A percentile compares a stretch with the other conserved stretches of the same genome.
Conservation (phyloP, 2,329 filamentous ascomycete species). For the Tolypocladium cylindrosporum region DNA sequence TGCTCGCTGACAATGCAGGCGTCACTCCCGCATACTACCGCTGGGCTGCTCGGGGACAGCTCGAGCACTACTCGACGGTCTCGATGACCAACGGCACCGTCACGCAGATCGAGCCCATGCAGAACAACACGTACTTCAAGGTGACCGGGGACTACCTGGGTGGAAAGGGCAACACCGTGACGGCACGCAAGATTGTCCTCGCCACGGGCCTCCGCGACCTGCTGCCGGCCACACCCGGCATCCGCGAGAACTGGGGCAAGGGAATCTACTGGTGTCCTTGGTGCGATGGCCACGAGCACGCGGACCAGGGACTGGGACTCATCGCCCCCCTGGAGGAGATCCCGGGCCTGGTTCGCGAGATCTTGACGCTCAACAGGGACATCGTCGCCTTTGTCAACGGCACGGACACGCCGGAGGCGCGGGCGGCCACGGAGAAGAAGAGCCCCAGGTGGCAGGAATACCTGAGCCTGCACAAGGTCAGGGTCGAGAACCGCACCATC, state of each 20-base stretch:
- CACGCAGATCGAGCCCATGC: slow-evolving; percentile 25
- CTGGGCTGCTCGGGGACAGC: slow-evolving; percentile 39
- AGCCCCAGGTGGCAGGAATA: slow-evolving; percentile 38
- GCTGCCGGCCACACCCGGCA: slow-evolving; percentile 43
- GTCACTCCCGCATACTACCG: slow-evolving; percentile 45
- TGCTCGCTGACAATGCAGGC: slow-evolving; percentile 23
- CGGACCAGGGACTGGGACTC: slow-evolving; percentile 46
- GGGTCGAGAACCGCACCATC: slow-evolving; percentile 47
- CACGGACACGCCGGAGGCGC: slow-evolving; percentile 36
- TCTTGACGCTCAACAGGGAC: slow-evolving; percentile 44
- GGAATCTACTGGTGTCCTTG: slow-evolving; percentile 56
- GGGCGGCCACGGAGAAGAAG: slow-evolving; percentile 25
- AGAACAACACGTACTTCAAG: slow-evolving; percentile 34
- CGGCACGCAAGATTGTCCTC: slow-evolving; percentile 44
- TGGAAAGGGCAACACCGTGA: slow-evolving; percentile 21
- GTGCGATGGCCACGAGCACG: slow-evolving; percentile 55
- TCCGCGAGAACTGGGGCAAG: slow-evolving; percentile 44
- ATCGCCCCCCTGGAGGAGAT: slow-evolving; percentile 34
- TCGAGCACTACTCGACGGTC: slow-evolving; percentile 39
- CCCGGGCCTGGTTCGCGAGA: slow-evolving; percentile 36
- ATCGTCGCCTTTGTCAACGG: slow-evolving; percentile 51
- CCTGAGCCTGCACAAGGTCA: slow-evolving; percentile 38
- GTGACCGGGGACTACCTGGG: slow-evolving; percentile 19
- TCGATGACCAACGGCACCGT: slow-evolving; percentile 43
- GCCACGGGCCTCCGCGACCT: slow-evolving; percentile 47